These are phyloP conservation scores for Saccharomycopsis hybrid DNA, from an alignment of 1,139 yeast species.

Conservation along the genomic window DNA sequence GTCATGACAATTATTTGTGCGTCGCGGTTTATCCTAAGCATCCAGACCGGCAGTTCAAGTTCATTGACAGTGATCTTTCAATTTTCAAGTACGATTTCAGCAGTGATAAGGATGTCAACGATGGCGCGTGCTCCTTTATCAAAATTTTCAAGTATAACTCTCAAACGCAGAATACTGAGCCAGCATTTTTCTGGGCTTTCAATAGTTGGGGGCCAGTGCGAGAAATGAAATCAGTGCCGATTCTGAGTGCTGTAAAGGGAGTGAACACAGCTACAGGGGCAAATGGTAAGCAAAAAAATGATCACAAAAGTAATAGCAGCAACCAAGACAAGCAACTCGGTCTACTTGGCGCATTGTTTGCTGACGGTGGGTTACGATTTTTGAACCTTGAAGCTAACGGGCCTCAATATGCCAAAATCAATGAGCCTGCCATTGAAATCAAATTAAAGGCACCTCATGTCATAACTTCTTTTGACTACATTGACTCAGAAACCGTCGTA, in stretches of 20 bases:
- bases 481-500: conserved; percentile 42
- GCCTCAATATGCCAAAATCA: not conserved
- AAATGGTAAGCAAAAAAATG: not conserved
- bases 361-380: conserved; percentile 13
- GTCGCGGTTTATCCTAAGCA: not conserved
- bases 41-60: not conserved
- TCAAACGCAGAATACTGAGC: not conserved
- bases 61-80: conserved; percentile 2
- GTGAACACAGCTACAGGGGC: not conserved
- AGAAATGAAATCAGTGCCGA: conserved; percentile 1
- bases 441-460: conserved; percentile 27
- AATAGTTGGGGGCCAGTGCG: conserved; percentile 6
- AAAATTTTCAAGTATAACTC: conserved; percentile 3
- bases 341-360: conserved; percentile 9
- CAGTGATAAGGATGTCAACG: not conserved
- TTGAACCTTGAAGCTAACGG: not conserved
- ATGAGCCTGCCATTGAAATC: conserved; percentile 20
- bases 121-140: no score
- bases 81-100: conserved; percentile 1
- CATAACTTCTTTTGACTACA: conserved; percentile 53
- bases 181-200: conserved; percentile 2
- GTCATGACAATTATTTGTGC: conserved; percentile 3
- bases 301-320: no score
- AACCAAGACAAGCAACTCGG: no score
- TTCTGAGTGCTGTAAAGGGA: no score